phyloP scores from a whole-genome alignment of 345 rosid genomes.

The Dipteronia dyeriana region DNA sequence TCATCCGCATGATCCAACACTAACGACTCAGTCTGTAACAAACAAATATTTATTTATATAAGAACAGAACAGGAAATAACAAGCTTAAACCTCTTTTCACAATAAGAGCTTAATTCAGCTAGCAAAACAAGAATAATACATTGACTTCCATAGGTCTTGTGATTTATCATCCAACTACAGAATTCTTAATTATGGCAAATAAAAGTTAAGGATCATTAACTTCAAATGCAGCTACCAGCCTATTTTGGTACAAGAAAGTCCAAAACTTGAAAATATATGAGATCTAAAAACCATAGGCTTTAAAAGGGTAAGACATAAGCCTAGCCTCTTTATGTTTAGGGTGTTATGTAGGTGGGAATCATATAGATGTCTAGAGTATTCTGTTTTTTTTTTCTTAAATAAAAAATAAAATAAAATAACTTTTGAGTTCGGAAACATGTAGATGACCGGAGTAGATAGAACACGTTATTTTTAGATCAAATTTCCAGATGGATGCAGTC shows the following conservation, averaged over 20 bases:
- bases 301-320: not conserved
- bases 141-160: not conserved
- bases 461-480: not conserved
- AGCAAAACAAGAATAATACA: not conserved
- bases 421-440: not conserved
- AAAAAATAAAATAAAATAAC: no score
- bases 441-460: not conserved
- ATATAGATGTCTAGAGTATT: not conserved
- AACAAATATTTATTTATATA: not conserved
- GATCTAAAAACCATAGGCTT: not conserved
- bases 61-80: not conserved
- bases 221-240: not conserved
- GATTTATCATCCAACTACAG: not conserved
- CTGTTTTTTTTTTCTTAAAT: no score
- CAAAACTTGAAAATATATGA: not conserved
- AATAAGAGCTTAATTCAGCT: not conserved
- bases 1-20: conserved; percentile 67
- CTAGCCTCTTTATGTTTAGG: not conserved
- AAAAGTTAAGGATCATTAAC: not conserved
- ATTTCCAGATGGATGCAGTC: not conserved
- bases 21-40: conserved; percentile 51
- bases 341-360: not conserved
- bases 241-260: not conserved
- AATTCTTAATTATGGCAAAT: not conserved
- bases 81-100: not conserved